Evolutionary conservation across 2,329 filamentous ascomycete genomes (phyloP).

Genomic region (Pseudocercospora ulei): DNA sequence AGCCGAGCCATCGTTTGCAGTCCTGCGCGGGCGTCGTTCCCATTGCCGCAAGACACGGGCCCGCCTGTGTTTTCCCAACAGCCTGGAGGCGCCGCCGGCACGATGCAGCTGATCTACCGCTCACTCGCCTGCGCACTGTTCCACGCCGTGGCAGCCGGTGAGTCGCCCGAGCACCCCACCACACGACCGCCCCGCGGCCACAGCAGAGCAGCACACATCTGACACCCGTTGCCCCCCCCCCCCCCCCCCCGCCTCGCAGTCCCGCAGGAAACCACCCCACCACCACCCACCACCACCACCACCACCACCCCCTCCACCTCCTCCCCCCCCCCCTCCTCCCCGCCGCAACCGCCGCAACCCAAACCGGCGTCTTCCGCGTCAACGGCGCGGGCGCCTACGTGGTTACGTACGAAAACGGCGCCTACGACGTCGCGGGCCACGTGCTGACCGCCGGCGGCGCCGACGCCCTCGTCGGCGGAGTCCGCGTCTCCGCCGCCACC

Average conservation of each 20-base stretch:
- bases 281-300: constrained; percentile 1
- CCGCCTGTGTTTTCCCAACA: constrained; percentile 48
- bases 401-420: constrained; percentile 16
- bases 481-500: constrained; percentile 13
- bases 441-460: constrained; percentile 16
- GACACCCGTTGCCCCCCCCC: no score
- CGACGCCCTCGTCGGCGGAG: constrained; percentile 17
- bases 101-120: constrained; percentile 14
- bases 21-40: constrained; percentile 76
- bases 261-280: neutral
- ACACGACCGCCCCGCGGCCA: no score
- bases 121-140: constrained; percentile 8
- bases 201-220: no score
- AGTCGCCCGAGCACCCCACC: neutral
- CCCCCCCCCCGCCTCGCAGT: constrained; percentile 5
- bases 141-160: constrained; percentile 12
- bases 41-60: constrained; percentile 49
- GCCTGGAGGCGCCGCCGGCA: constrained; percentile 34
- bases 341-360: neutral
- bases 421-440: constrained; percentile 20
- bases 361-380: constrained; percentile 19
- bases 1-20: no score
- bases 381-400: constrained; percentile 17
- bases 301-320: constrained; percentile 4
- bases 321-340: neutral